A percentile compares a stretch with the other conserved stretches of the same genome.
These are phyloP conservation scores for Nyssa sinensis DNA, from an alignment of 148 eudicot genomes.

Conservation along the genomic window DNA sequence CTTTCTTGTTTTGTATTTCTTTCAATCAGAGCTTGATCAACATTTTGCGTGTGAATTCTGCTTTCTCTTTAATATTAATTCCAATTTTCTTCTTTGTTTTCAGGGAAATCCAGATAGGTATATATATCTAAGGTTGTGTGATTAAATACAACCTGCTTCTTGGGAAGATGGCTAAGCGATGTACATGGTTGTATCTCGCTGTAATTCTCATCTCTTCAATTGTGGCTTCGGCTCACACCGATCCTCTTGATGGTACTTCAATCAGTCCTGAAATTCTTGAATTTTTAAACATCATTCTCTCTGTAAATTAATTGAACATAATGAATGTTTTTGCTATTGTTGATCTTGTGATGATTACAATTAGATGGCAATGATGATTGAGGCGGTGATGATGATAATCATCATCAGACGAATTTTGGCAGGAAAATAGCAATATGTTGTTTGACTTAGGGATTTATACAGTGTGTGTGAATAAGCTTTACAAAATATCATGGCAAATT, in stretches of 20 bases:
- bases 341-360: background rate
- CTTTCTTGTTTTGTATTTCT: background rate
- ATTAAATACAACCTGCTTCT: background rate
- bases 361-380: background rate
- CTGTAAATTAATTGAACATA: background rate
- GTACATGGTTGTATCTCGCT: constrained; percentile 15
- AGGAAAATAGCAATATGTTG: background rate
- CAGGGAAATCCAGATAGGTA: background rate
- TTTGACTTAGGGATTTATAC: background rate
- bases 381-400: background rate
- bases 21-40: background rate
- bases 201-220: constrained; percentile 12
- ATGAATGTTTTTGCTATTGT: background rate
- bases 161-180: constrained; percentile 16
- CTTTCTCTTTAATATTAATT: background rate
- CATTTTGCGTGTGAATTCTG: background rate
- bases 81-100: background rate
- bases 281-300: background rate
- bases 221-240: constrained; percentile 30
- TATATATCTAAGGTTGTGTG: background rate
- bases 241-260: constrained; percentile 27
- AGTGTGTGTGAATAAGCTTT: background rate
- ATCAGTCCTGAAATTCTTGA: background rate
- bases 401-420: background rate
- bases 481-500: background rate